Percentiles rank a stretch among this genome's conserved stretches.
Conservation (phyloP, 2,329 filamentous ascomycete genomes). For the Colletotrichum graminicola region DNA sequence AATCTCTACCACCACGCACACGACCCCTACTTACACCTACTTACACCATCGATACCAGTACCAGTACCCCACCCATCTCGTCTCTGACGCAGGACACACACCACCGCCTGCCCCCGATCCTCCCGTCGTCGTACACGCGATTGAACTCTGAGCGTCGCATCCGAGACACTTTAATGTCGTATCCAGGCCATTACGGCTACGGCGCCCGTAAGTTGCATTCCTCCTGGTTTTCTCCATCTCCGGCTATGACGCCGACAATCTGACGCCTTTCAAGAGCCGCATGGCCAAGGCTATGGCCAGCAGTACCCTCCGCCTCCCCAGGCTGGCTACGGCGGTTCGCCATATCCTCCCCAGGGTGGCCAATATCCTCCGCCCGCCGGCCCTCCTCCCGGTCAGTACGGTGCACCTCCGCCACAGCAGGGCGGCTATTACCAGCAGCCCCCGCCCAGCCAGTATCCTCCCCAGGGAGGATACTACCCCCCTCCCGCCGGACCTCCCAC, state of each 20-base stretch:
- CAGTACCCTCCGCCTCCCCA: conserved; percentile 50
- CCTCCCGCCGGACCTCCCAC: conserved; percentile 50
- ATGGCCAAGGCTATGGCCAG: conserved; percentile 56
- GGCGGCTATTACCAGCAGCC: conserved; percentile 53
- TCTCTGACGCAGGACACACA: conserved; percentile 26
- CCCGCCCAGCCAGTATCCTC: conserved; percentile 52
- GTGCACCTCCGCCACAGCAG: conserved; percentile 53
- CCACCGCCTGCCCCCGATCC: not conserved
- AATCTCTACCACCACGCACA: not conserved
- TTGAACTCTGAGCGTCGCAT: conserved; percentile 31
- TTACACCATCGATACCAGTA: not conserved
- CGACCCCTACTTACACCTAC: not conserved
- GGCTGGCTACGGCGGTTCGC: conserved; percentile 48
- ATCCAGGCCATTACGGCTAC: conserved; percentile 52
- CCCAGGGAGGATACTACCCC: conserved; percentile 52
- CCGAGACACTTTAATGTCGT: conserved; percentile 48
- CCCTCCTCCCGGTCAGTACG: conserved; percentile 54
- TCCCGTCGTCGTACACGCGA: conserved; percentile 7
- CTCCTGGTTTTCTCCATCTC: not conserved
- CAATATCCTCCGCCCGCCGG: conserved; percentile 52
- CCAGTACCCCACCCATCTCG: conserved; percentile 31
- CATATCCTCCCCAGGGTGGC: conserved; percentile 48
- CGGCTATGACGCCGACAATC: not conserved
- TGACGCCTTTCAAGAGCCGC: conserved; percentile 30
- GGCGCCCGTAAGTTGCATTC: conserved; percentile 49